Percentiles rank a stretch among this genome's conserved stretches.
Evolutionary conservation across 192 early-diverging fungal genomes (phyloP).

Genomic region (Mortierella hygrophila): DNA sequence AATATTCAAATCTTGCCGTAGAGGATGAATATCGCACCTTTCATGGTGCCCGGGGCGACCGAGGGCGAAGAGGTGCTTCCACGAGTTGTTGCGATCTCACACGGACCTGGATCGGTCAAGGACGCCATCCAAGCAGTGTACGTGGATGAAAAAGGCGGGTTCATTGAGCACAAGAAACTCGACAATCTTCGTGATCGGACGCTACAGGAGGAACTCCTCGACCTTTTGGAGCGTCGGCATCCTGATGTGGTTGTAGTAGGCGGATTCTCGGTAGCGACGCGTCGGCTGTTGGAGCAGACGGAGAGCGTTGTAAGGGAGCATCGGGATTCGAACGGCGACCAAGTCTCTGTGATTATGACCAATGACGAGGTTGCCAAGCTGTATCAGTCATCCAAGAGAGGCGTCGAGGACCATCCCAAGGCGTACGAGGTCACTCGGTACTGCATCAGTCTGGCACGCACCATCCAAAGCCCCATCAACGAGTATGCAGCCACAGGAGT

Average conservation of each 20-base stretch:
- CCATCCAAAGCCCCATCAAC: constrained; percentile 85
- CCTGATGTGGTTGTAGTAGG: constrained; percentile 88
- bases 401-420: constrained; percentile 77
- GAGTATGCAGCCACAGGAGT: constrained; percentile 84
- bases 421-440: constrained; percentile 82
- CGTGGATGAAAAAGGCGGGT: constrained; percentile 81
- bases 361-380: constrained; percentile 92
- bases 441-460: constrained; percentile 85
- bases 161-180: constrained; percentile 73
- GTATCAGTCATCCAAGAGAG: constrained; percentile 83
- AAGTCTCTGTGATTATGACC: constrained; percentile 75
- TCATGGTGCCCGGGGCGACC: constrained; percentile 41
- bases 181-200: constrained; percentile 64
- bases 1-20: constrained; percentile 11
- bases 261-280: constrained; percentile 81
- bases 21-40: constrained; percentile 77
- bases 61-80: constrained; percentile 61
- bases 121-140: constrained; percentile 72
- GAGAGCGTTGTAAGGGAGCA: constrained; percentile 66
- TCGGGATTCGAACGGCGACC: constrained; percentile 59
- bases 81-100: constrained; percentile 77
- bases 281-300: constrained; percentile 79
- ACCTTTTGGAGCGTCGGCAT: constrained; percentile 66
- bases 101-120: constrained; percentile 77
- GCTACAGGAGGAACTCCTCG: constrained; percentile 63